Evolutionary conservation across 1,284 basidiomycete genomes (phyloP), one percentile per base, ranked within the genome.

Genomic region (Phenoliferia sp.): DNA sequence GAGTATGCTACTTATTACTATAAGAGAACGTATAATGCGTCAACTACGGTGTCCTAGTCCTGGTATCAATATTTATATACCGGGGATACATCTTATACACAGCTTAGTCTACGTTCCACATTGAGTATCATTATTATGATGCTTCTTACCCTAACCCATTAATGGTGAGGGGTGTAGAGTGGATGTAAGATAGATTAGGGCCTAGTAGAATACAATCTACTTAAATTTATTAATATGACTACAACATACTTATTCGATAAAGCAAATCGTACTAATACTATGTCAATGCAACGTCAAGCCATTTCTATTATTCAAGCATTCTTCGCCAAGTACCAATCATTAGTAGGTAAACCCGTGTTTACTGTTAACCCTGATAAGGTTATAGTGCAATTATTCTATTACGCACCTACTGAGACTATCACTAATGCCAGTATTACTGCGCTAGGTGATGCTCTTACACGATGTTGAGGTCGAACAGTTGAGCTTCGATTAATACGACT

Each of bases 381-480:
- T 55, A 66, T 67, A 63, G 66, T 73, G 39, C 66, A 70, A 22
- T 36, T 72, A 64, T 69, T 70, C 55, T 70, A 70, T 58, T 60
- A 64, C 64, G 29, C 61, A 56, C 16, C 57, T 35, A 29, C 56
- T 28, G 63, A 64, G 31, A 67, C 33, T 58, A 58, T 70, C 61
- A 65, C 50, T 65, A 65, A 71, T 44, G 52, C 64, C 58, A 69
- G 65, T 69, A 73, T 71, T 74, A 69, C 68, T 70, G 63, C 61
- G 58, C 60, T 73, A 69, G 69, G 71, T 57, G 66, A 70, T 59
- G 65, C 68, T 73, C 64, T 72, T 59, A 66, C 68, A 68, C 70
- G 61, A 62, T 66, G 68, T 59, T 70, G 64, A 33, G 59, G 56
- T 62, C 61, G 59, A 66, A 63, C 63, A 50, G 68, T 72, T 62